These are phyloP conservation scores for Nakazawaea laoshanensis DNA, from an alignment of 805 yeast genomes.

Conservation along the genomic window DNA sequence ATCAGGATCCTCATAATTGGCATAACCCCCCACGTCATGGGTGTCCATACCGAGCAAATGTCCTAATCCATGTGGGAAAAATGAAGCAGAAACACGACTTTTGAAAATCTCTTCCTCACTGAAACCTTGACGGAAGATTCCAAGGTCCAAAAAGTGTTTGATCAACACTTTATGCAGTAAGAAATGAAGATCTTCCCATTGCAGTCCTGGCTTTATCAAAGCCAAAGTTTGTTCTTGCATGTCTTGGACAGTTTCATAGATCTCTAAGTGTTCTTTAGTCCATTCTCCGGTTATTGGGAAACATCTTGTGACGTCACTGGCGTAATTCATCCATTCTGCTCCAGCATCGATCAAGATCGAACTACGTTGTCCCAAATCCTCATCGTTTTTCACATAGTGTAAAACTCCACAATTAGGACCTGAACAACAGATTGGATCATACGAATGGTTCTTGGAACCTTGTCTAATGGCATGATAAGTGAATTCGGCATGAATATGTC, in stretches of 20 bases:
- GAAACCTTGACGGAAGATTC: constrained; percentile 56
- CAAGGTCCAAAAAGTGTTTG: constrained; percentile 60
- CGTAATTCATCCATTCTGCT: constrained; percentile 92
- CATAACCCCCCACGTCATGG: constrained; percentile 88
- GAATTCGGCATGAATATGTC: constrained; percentile 94
- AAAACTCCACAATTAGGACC: constrained; percentile 88
- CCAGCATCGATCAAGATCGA: constrained; percentile 91
- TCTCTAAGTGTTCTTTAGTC: constrained; percentile 77
- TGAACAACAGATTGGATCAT: constrained; percentile 93
- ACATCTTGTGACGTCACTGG: constrained; percentile 90
- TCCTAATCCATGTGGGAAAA: constrained; percentile 95
- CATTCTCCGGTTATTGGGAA: constrained; percentile 90
- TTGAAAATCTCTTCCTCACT: constrained; percentile 59
- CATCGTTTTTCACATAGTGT: constrained; percentile 83
- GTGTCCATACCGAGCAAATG: constrained; percentile 92
- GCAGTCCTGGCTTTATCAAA: constrained; percentile 71
- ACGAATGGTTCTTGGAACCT: constrained; percentile 83
- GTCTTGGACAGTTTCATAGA: constrained; percentile 69
- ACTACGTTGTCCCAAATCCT: constrained; percentile 43
- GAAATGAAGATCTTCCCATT: constrained; percentile 81
- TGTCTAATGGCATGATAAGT: constrained; percentile 89
- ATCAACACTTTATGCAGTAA: constrained; percentile 74
- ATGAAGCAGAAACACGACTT: constrained; percentile 65
- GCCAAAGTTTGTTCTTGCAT: constrained; percentile 75
- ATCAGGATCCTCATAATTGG: constrained; percentile 81